Evolutionary conservation across 768 basidiomycete genomes (phyloP).

Genomic region (Agaricus blazei): DNA sequence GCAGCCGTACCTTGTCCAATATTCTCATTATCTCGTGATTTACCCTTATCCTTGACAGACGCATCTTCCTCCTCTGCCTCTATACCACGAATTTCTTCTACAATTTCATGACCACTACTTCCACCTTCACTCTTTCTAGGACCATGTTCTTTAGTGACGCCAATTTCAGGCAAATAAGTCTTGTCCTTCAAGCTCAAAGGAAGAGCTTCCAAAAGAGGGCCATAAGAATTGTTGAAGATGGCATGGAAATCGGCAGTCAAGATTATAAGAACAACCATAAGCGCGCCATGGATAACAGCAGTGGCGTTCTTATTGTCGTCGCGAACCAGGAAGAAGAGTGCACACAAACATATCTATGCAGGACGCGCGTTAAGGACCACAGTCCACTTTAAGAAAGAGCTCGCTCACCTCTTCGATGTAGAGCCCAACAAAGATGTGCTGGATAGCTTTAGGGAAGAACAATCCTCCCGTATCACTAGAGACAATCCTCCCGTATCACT

Average conservation of each 20-base stretch:
- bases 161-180: constrained; percentile 33
- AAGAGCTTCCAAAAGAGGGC: constrained; percentile 67
- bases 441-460: constrained; percentile 93
- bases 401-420: constrained; percentile 67
- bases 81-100: not conserved
- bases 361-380: not conserved
- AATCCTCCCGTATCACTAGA: too few species aligned
- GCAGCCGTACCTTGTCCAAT: constrained; percentile 1
- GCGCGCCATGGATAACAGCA: constrained; percentile 67
- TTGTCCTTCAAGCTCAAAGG: constrained; percentile 76
- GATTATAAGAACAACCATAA: constrained; percentile 83
- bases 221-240: constrained; percentile 74
- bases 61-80: not conserved
- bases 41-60: constrained; percentile 10
- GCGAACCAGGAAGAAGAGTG: constrained; percentile 85
- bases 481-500: too few species aligned
- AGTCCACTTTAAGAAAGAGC: not conserved
- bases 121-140: not conserved
- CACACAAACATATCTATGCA: constrained; percentile 60
- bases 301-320: constrained; percentile 46
- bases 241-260: constrained; percentile 74
- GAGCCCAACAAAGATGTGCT: constrained; percentile 90
- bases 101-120: not conserved
- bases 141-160: constrained; percentile 2
- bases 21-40: not conserved